phyloP scores from a whole-genome alignment of 768 basidiomycete species.

The Auricularia sp. region DNA sequence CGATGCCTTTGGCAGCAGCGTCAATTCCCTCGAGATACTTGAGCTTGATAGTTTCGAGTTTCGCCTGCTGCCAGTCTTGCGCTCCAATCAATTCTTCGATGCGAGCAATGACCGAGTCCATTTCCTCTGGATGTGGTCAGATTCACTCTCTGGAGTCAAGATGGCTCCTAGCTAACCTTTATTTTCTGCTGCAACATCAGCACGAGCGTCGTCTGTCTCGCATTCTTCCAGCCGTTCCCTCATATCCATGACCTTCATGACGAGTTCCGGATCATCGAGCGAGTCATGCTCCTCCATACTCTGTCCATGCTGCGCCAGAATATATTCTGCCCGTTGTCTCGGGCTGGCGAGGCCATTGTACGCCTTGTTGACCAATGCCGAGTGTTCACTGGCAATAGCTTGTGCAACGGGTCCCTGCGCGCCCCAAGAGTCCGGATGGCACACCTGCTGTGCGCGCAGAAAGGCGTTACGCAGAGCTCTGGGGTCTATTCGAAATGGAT shows the following conservation, averaged over 20 bases:
- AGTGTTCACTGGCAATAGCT: conserved; percentile 53
- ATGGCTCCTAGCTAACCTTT: conserved; percentile 31
- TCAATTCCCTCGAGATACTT: conserved; percentile 63
- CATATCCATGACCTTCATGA: conserved; percentile 69
- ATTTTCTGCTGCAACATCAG: conserved; percentile 44
- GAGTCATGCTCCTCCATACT: conserved; percentile 60
- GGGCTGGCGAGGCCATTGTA: conserved; percentile 70
- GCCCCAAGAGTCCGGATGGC: conserved; percentile 85
- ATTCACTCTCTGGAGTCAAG: conserved; percentile 11
- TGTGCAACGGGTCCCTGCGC: conserved; percentile 53
- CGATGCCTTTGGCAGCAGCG: conserved; percentile 32
- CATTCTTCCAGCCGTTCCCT: conserved; percentile 70
- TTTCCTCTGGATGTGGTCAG: conserved; percentile 36
- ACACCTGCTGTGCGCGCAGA: conserved; percentile 57
- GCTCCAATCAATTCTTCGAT: conserved; percentile 42
- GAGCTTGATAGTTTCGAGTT: conserved; percentile 52
- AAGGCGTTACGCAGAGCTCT: conserved; percentile 54
- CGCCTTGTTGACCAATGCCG: conserved; percentile 72
- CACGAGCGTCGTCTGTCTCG: conserved; percentile 37
- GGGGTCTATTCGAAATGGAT: conserved; percentile 63
- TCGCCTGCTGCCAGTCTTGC: conserved; percentile 48
- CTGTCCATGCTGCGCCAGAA: conserved; percentile 54
- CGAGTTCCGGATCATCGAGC: conserved; percentile 57
- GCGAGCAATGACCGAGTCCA: conserved; percentile 30
- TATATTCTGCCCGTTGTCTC: conserved; percentile 68